Base-by-base conservation (phyloP, 306 rosid species). In the Styphnolobium japonicum region DNA sequence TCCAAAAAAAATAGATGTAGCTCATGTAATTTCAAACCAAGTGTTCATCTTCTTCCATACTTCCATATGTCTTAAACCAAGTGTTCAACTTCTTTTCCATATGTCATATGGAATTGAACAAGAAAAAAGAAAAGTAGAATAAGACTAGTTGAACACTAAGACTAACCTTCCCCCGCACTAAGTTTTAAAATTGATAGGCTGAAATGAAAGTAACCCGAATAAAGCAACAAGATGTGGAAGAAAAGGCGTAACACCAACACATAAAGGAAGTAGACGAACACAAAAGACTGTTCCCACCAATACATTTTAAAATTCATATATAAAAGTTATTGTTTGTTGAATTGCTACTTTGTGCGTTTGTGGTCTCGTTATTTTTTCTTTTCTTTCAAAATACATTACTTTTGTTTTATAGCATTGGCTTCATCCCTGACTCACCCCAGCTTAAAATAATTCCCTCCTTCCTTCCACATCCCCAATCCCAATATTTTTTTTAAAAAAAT, bases 231-330 rank as follows among this genome's bases (percentile, higher is more conserved):
- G 12, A 53, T 16, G 6, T 15, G 39, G 72, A 49, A 73, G 80
- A 73, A 67, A 75, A 49, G 82, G 9, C 16, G 73, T 5, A 37
- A 19, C 78, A 70, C 29, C 4, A 37, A 19, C 78, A 70, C 29
- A 33, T 68, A 78, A 82, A 78, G 74, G 40, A 15, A 76, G 21
- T 0, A 45, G 61, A 64, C 9, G 21, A 53, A 46, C 18, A 33
- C 55, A 71, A 70, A 78, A 78, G 71, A 72, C 66, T 77, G 66
- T 78, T 58, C 85, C 87, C 83, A 83, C 89, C 89, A 71, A 66
- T 49, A 16, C 73, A 65, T 31, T 80, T 83, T 86, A 46, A 86
- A 86, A 82, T 82, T 71, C 78, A 39, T 29, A 67, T 7, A 66
- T 23, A 49, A 60, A 84, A 74, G 75, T n/a, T n/a, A n/a, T n/a